Conservation (phyloP, 371 early-diverging fungal species). For the Cokeromyces recurvatus region DNA sequence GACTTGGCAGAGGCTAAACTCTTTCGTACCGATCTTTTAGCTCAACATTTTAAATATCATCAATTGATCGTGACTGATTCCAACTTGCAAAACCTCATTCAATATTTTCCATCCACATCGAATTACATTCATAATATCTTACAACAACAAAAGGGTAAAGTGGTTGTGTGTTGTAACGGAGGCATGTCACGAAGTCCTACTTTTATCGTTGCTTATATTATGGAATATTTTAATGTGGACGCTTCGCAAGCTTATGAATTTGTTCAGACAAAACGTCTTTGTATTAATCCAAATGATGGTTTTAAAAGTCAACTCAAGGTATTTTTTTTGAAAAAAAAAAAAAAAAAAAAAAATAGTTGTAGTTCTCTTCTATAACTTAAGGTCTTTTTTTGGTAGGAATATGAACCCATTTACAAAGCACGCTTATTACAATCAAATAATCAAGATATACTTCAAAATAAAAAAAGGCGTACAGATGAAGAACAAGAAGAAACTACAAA, state of each 20-base stretch:
- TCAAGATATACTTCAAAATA: constrained; percentile 33
- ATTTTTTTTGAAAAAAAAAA: too few species aligned
- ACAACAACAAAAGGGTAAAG: constrained; percentile 44
- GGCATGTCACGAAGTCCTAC: constrained; percentile 84
- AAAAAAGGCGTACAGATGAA: constrained; percentile 30
- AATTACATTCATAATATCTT: constrained; percentile 55
- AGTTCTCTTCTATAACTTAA: too few species aligned
- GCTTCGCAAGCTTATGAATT: constrained; percentile 72
- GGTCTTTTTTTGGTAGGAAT: constrained; percentile 73
- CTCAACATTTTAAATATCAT: constrained; percentile 19
- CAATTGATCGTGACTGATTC: constrained; percentile 60
- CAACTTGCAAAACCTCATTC: constrained; percentile 71
- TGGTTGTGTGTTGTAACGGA: constrained; percentile 82
- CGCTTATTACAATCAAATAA: constrained; percentile 18
- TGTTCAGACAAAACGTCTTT: constrained; percentile 81
- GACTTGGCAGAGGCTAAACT: constrained; percentile 57
- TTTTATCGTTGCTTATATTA: constrained; percentile 86
- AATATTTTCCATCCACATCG: constrained; percentile 61
- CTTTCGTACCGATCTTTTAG: constrained; percentile 22
- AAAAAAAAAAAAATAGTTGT: neutral
- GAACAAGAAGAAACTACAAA: constrained; percentile 4
- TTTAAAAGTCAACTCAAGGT: constrained; percentile 80
- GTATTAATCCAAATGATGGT: constrained; percentile 80
- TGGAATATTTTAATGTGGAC: constrained; percentile 64
- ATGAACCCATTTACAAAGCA: constrained; percentile 74